Percentiles rank a stretch among this genome's conserved stretches.
phyloP scores from a whole-genome alignment of 768 basidiomycete genomes.

The Postia placenta region DNA sequence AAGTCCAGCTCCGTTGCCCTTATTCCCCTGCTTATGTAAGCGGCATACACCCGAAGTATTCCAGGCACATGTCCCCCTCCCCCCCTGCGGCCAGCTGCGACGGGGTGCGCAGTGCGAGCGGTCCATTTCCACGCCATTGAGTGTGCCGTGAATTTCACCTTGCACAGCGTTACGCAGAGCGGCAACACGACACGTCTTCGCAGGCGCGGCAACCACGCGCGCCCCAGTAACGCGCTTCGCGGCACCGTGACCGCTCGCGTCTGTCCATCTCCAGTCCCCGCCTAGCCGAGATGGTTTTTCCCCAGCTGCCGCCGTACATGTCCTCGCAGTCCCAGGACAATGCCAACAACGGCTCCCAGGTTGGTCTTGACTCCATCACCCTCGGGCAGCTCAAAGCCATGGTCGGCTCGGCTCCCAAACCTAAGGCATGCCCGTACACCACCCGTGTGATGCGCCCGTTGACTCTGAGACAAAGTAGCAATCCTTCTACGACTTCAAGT shows the following conservation, averaged over 20 bases:
- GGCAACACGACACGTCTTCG: neutral
- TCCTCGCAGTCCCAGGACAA: constrained; percentile 26
- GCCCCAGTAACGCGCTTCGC: neutral
- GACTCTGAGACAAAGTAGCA: constrained; percentile 42
- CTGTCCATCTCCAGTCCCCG: neutral
- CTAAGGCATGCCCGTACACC: constrained; percentile 47
- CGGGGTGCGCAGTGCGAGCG: neutral
- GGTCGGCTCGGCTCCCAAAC: constrained; percentile 63
- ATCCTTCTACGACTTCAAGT: constrained; percentile 86
- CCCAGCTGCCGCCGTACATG: constrained; percentile 21
- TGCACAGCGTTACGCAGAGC: neutral
- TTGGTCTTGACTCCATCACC: constrained; percentile 65
- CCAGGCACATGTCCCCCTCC: neutral
- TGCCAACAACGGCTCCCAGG: constrained; percentile 23
- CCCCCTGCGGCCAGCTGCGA: too few relatives aligned
- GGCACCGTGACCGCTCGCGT: neutral
- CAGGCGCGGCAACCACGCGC: constrained; percentile 1
- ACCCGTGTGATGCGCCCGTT: constrained; percentile 17
- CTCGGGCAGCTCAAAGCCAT: constrained; percentile 76
- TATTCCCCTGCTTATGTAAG: constrained; percentile 20
- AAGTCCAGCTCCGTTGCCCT: constrained; percentile 16
- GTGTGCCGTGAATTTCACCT: neutral
- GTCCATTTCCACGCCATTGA: neutral
- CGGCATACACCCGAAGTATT: neutral
- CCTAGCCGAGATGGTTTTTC: constrained; percentile 29